phyloP scores from a whole-genome alignment of 106 monocot genomes.

The Iris macrosiphon region DNA sequence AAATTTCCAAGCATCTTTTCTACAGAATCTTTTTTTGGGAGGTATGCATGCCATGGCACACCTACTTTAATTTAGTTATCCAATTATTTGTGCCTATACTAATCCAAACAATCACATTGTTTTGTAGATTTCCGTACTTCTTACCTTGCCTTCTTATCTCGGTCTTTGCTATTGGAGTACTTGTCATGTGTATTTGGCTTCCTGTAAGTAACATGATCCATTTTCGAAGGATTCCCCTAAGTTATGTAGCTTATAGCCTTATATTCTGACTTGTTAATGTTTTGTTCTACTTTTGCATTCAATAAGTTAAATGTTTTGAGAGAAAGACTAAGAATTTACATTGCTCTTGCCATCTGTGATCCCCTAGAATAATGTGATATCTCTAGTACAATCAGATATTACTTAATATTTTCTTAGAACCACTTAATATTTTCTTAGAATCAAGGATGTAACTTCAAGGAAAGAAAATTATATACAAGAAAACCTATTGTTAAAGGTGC shows the following conservation, averaged over 20 bases:
- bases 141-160: conserved; percentile 52
- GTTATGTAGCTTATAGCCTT: no score
- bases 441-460: no score
- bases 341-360: no score
- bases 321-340: neutral
- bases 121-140: conserved; percentile 62
- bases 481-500: no score
- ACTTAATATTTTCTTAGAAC: no score
- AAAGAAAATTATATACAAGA: no score
- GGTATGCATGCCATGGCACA: neutral
- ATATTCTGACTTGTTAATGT: neutral
- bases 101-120: neutral
- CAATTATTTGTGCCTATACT: neutral
- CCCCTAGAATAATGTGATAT: no score
- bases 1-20: conserved; percentile 17
- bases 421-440: no score
- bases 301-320: neutral
- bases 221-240: neutral
- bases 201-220: conserved; percentile 23
- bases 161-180: conserved; percentile 26
- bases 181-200: conserved; percentile 43
- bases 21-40: conserved; percentile 16
- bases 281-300: neutral
- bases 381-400: no score
- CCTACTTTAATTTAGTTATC: conserved; percentile 1